Evolutionary conservation across 345 rosid species (phyloP), one percentile per base, ranked within the genome.

Genomic region (Camelina laxa): DNA sequence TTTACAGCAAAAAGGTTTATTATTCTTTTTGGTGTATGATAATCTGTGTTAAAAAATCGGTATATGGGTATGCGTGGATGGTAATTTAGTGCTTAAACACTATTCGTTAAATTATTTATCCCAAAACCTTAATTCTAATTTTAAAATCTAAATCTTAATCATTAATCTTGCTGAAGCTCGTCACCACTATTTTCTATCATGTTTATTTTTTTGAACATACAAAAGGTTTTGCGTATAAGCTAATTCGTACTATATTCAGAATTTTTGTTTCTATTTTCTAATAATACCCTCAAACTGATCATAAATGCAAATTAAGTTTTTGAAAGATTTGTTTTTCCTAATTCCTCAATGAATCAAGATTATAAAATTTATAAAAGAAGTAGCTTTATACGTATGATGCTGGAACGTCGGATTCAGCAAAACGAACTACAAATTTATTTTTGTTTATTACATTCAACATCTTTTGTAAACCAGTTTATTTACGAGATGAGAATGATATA

Each of bases 331-430:
- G 3, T 2, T 24, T 54, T 54, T 24, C 8, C 15, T 51, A 47
- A 10, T 53, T 22, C 33, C 33, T 22, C 31, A 21, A 21, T 11
- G 31, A 21, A 21, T 27, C 4, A 50, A n/a, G 1, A 45, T n/a
- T 15, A 6, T 2, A 15, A 6, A 4, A 4, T 6, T 45, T 6
- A 45, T 45, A 2, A 6, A n/a, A 45, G n/a, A n/a, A n/a, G n/a
- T 24, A 24, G 27, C 27, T 24, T 24, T 24, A 24, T 31, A 24
- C 36, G 22, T 67, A 49, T 66, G 59, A 49, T 39, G 73, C 67
- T 75, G 55, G 55, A 30, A 75, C 27, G 68, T 75, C 73, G 33
- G 68, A 38, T 67, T 75, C 74, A 60, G 20, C 79, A 19, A 75
- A 67, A 51, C 48, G 56, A 59, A 50, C 62, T 39, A 19, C 1